Evolutionary conservation across 345 rosid genomes (phyloP).

Genomic region (Citrus sinensis): DVS_A1.0 CM039163.1:43613501-43614000

Average conservation of each 20-base stretch:
- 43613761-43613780: neutral
- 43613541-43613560: neutral
- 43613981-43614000: conserved; percentile 95
- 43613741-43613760: neutral
- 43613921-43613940: conserved; percentile 95
- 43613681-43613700: neutral
- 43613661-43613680: neutral
- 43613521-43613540: neutral
- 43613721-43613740: neutral
- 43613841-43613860: conserved; percentile 90
- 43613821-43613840: conserved; percentile 93
- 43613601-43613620: neutral
- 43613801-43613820: conserved; percentile 98
- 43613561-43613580: neutral
- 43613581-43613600: neutral
- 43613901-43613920: conserved; percentile 96
- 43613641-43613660: no score
- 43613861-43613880: conserved; percentile 76
- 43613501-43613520: neutral
- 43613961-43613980: conserved; percentile 87
- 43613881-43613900: conserved; percentile 89
- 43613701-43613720: neutral
- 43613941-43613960: conserved; percentile 84
- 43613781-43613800: conserved; percentile 40
- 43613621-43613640: neutral